Conservation (phyloP, 1,139 yeast species). For the Sugiyamaella sp. region DNA sequence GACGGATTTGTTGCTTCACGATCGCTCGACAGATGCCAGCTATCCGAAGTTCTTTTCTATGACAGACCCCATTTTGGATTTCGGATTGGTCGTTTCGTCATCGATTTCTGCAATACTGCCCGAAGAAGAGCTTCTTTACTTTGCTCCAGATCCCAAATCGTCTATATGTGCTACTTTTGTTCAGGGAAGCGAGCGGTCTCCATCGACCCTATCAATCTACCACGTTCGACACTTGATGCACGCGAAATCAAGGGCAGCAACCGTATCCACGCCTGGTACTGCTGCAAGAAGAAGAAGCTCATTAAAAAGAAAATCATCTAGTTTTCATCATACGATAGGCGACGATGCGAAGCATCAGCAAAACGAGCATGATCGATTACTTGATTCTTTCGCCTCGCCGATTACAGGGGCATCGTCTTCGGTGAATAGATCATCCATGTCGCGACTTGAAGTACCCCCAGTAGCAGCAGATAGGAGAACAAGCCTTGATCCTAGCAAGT, state of each 20-base stretch:
- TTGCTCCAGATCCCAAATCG: conserved; percentile 28
- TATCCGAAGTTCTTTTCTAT: conserved; percentile 58
- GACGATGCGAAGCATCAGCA: not conserved
- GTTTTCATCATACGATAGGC: not conserved
- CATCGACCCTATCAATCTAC: conserved; percentile 30
- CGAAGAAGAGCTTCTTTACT: conserved; percentile 53
- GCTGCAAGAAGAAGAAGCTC: conserved; percentile 27
- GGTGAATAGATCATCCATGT: conserved; percentile 30
- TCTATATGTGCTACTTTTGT: conserved; percentile 36
- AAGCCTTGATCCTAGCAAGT: conserved; percentile 16
- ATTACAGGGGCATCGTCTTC: conserved; percentile 20
- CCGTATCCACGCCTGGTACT: conserved; percentile 22
- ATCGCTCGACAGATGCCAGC: conserved; percentile 2
- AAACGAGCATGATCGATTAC: not conserved
- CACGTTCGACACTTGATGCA: conserved; percentile 32
- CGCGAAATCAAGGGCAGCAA: conserved; percentile 16
- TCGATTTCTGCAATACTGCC: conserved; percentile 67
- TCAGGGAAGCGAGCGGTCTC: conserved; percentile 11
- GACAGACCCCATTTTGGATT: conserved; percentile 69
- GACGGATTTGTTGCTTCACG: not conserved
- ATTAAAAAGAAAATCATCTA: conserved; percentile 28
- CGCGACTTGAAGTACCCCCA: conserved; percentile 27
- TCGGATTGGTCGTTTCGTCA: conserved; percentile 68
- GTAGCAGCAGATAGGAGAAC: conserved; percentile 16
- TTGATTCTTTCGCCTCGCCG: conserved; percentile 4